Evolutionary conservation across 2,329 filamentous ascomycete genomes (phyloP), one percentile per base, ranked within the genome.

Genomic region (Ophiosphaerella korrae): DNA sequence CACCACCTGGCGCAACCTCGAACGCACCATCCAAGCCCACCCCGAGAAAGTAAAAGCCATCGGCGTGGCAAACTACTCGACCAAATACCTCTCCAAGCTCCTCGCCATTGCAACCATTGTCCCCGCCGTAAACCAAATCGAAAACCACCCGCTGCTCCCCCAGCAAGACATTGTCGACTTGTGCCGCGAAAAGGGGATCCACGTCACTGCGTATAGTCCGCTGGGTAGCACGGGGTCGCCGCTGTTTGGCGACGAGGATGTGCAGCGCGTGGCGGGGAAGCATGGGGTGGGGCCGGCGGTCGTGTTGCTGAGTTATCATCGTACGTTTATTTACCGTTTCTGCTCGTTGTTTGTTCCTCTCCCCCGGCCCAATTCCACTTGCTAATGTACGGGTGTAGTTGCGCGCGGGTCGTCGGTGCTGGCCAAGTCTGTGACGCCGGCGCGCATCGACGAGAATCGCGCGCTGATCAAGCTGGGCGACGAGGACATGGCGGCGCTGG

Each of bases 1-100:
- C 58, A 81, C 89, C 52, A 90, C 88, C 42, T 95, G 89, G 88
- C 87, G 87, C 76, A 82, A 82, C 71, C 86, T 91, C 82, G 88
- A 91, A 78, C 81, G 80, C 56, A 77, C 90, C 33, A 65, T 74
- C 50, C 67, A 75, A 38, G 69, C 74, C 12, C 74, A 76, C 26
- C 71, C 70, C 12, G 75, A 75, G 21, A 80, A 79, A 58, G 71
- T 74, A 44, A 79, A 78, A 67, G 77, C 78, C 18, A 80, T 80
- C 52, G 78, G 78, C 42, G 78, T 80, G 3, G 76, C 77, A 32
- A 80, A 81, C 64, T 80, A 78, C 72, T 76, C 74, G 1, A 73
- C 76, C 43, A 75, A 75, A 56, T 79, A 74, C 64, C 63, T 80
- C 14, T 72, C 79, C 64, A 76, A 78, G 64, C 73, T 81, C 5